Percentiles rank a stretch among this genome's conserved stretches.
These are phyloP conservation scores for Phaseolus lunatus DNA, from an alignment of 306 rosid genomes.

Conservation along the genomic window DNA sequence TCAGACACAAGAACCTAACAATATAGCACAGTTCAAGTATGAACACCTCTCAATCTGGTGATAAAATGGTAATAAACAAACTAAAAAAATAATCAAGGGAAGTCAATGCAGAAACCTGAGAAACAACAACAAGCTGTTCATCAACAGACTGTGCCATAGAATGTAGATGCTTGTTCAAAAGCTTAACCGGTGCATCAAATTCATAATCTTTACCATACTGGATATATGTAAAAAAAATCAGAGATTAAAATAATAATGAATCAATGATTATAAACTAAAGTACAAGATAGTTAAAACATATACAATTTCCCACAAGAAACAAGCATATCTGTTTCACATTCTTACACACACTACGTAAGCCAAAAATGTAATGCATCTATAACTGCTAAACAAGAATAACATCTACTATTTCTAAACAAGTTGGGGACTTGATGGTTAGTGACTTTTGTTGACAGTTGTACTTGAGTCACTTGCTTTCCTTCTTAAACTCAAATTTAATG, in stretches of 20 bases:
- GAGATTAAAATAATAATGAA: not conserved
- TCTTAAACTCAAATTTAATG: no score
- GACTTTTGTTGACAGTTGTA: no score
- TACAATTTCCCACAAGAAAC: conserved; percentile 4
- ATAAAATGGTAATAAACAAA: conserved; percentile 1
- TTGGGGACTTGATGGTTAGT: no score
- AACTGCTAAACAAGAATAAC: not conserved
- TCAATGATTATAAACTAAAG: not conserved
- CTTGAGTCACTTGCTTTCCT: no score
- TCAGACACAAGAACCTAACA: conserved; percentile 87
- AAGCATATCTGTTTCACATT: conserved; percentile 25
- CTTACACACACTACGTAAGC: not conserved
- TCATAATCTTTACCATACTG: conserved; percentile 91
- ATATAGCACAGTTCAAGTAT: conserved; percentile 33
- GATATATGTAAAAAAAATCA: conserved; percentile 34
- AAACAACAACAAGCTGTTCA: conserved; percentile 83
- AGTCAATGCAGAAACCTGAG: conserved; percentile 65
- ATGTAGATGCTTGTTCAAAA: conserved; percentile 79
- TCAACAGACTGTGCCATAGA: conserved; percentile 75
- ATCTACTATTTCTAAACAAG: no score
- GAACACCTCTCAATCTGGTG: conserved; percentile 16
- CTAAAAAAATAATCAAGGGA: not conserved
- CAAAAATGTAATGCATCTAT: not conserved
- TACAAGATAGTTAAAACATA: not conserved
- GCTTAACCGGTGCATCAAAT: conserved; percentile 85